A percentile compares a stretch with the other conserved stretches of the same genome.
Conservation (phyloP, 148 eudicot species). For the Arbutus unedo region DNA sequence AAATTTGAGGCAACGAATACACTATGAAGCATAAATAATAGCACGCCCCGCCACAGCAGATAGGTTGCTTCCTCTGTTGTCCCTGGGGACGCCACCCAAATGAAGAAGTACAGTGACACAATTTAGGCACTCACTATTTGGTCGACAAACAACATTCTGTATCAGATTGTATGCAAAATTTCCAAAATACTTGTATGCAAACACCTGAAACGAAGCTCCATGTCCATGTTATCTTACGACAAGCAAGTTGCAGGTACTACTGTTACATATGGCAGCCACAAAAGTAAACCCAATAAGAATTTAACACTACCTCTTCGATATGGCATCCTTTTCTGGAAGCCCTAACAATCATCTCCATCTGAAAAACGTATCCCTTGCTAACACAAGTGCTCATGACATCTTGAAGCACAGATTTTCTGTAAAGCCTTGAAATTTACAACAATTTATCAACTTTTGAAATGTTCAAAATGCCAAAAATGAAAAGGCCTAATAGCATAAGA, state of each 20-base stretch:
- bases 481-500: not conserved
- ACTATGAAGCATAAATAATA: not conserved
- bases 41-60: not conserved
- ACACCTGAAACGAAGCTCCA: not conserved
- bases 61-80: not conserved
- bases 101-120: not conserved
- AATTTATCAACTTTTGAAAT: not conserved
- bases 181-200: not conserved
- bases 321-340: conserved; percentile 89
- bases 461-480: conserved; percentile 12
- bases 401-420: conserved; percentile 81
- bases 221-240: not conserved
- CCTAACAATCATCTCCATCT: conserved; percentile 98
- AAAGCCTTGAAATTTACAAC: conserved; percentile 44
- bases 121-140: not conserved
- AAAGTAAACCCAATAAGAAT: not conserved
- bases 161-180: not conserved
- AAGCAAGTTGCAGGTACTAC: not conserved
- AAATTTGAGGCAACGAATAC: not conserved
- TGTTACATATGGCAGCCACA: not conserved
- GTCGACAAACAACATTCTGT: not conserved
- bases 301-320: conserved; percentile 72
- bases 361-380: conserved; percentile 89
- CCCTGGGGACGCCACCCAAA: not conserved
- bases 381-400: conserved; percentile 84